Evolutionary conservation across 306 rosid species (phyloP), one percentile per base, ranked within the genome.

Genomic region (Mucuna pruriens): DNA sequence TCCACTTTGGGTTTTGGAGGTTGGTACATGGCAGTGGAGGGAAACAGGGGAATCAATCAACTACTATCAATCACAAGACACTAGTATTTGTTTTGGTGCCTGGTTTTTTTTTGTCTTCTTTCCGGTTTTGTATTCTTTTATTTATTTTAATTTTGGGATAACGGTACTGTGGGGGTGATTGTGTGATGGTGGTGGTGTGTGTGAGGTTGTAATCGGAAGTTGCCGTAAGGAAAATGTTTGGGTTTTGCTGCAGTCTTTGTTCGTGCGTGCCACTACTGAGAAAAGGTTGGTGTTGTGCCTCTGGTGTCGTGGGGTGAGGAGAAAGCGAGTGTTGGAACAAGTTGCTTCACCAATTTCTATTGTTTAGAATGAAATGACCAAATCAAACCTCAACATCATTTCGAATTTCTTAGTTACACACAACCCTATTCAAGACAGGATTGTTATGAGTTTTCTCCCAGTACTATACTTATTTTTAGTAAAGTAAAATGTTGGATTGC

Each of bases 261-360:
- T 51, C 6, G 65, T 52, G 77, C 63, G 7, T 19, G 65, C 40
- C 31, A 33, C 36, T 33, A 73, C 25, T 73, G 10, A 19, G 49
- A 73, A 73, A 48, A 25, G 48, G 29, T 73, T 73, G 19, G 10
- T 73, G 36, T 31, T 52, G 29, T 17, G 65, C 19, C 16, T 51
- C 4, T 51, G 48, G 19, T 25, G 66, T 60, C 38, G 66, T 60
- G 66, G 66, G 38, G 66, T 60, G 65, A 1, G 6, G 6, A 17
- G 65, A 72, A 33, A 72, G 65, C 19, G 77, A 72, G 64, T 52
- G 49, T 5, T 72, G 7, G 42, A 15, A 72, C 77, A 72, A 33
- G 33, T 33, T 12, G 12, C 1, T 52, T 33, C 34, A 51, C 34
- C 22, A 0, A 25, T 60, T 26, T 60, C 0, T 12, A 26, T 11